Evolutionary conservation across 805 yeast genomes (phyloP), one percentile per base, ranked within the genome.

Genomic region (Groenewaldozyma salmanticensis): DNA sequence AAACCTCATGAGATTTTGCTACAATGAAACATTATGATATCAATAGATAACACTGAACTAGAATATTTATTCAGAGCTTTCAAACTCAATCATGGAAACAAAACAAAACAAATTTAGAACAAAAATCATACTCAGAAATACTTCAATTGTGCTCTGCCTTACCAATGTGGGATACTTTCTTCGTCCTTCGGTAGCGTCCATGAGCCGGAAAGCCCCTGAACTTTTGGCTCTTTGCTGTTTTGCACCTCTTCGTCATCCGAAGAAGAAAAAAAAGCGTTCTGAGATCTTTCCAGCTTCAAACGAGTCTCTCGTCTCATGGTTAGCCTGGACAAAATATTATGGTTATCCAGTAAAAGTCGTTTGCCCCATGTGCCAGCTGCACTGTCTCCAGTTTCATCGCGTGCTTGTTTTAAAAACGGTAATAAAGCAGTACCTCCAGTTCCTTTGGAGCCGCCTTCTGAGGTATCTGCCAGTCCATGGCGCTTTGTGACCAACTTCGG

Each of bases 301-400:
- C 37, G 7, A 4, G 19, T 4, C 31, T 22, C 21, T 18, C 5
- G 13, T 20, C 21, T 4, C 19, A 24, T 24, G 7, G 42, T 35
- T 5, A 36, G 42, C 42, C 21, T 42, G 33, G 27, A 22, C 20
- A 41, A 40, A 2, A 39, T 21, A 31, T 36, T 43, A 2, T 40
- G 32, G 18, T 40, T 51, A 34, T 51, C 54, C 42, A 51, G 54
- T 33, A 66, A 52, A 27, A 66, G 42, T 46, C 90, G 71, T 55
- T 75, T 76, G 57, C 95, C 95, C 96, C 96, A 87, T 37, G 67
- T 72, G 42, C 95, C 90, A 20, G 95, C 95, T 18, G 96, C 95
- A 9, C 87, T 76, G 52, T 82, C 92, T 33, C 95, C 95, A 2
- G 96, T 88, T 59, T 88, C 96, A 63, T 88, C 96, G 60, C 96